Evolutionary conservation across 805 yeast genomes (phyloP).

Genomic region (Candida ortonii): DNA sequence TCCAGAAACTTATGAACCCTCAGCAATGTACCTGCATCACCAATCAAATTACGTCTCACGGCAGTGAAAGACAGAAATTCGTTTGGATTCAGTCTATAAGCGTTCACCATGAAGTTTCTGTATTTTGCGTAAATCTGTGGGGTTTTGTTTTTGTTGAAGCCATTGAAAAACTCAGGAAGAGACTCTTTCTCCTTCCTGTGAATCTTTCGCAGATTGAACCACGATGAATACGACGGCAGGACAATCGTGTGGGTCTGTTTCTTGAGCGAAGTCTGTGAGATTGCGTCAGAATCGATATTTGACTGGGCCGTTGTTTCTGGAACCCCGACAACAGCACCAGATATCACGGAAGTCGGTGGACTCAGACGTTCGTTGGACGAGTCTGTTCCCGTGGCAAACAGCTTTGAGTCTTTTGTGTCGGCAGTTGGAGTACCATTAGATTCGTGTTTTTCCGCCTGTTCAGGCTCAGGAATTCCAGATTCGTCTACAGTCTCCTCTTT

Average conservation of each 20-base stretch:
- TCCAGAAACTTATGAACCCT: conserved; percentile 79
- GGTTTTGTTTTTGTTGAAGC: conserved; percentile 63
- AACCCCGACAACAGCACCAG: no score
- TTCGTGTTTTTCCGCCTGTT: no score
- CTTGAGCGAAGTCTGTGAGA: conserved; percentile 18
- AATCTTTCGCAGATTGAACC: conserved; percentile 75
- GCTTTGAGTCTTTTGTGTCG: no score
- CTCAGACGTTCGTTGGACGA: no score
- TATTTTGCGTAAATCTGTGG: conserved; percentile 78
- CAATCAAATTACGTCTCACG: conserved; percentile 83
- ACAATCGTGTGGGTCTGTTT: conserved; percentile 79
- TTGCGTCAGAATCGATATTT: no score
- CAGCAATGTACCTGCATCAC: conserved; percentile 87
- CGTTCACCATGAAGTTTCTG: conserved; percentile 84
- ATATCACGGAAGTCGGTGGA: no score
- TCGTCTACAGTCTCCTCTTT: no score
- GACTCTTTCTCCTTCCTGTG: conserved; percentile 80
- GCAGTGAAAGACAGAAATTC: conserved; percentile 90
- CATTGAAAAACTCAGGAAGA: conserved; percentile 81
- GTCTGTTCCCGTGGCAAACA: no score
- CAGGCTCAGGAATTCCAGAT: no score
- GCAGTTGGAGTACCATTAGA: no score
- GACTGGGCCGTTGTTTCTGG: no score
- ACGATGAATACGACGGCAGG: conserved; percentile 80
- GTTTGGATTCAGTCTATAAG: conserved; percentile 83